Evolutionary conservation across 352 stramenopile species (phyloP), one percentile per base, ranked within the genome.

Genomic region (Blastocystis sp.): DNA sequence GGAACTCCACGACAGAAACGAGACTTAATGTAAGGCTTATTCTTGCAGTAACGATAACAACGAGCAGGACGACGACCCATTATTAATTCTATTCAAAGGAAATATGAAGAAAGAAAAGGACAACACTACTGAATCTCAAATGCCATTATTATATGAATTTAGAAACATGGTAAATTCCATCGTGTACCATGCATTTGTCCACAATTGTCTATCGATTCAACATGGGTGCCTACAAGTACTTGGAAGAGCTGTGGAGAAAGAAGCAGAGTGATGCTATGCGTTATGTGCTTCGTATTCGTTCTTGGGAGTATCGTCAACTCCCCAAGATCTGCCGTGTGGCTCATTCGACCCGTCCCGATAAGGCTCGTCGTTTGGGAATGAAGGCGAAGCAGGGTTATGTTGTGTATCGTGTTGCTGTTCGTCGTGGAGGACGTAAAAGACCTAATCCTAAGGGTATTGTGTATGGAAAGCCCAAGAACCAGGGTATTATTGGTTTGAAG

Each of bases 161-260:
- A 87, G 12, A 0, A 67, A 51, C 7, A 9, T 27, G 0, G 24
- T 29, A 74, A 7, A 83, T 86, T 85, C 75, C 67, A 32, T 32
- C 56, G 49, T 80, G 69, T 19, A 16, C 39, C 11, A 0, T 1
- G 24, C 24, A 57, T 83, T 56, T 87, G 11, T 61, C 29, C 37
- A 27, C 51, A 11, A 9, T 24, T 87, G 16, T 29, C 21, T 24
- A 85, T 85, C 54, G n/a, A 37, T 81, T 61, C 43, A 92, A 61
- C 73, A 99, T 99, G 97, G 96, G 95, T 93, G 95, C 95, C 85
- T 99, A 99, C 95, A 99, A 99, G 93, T n/a, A n/a, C n/a, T n/a
- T n/a, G n/a, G n/a, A n/a, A n/a, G n/a, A n/a, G n/a, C n/a, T n/a
- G n/a, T n/a, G 96, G 96, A 97, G 97, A 93, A 97, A 98, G 90